Percentiles rank a stretch among this genome's conserved stretches.
Conservation (phyloP, 331 rosid species). For the Quercus lobata region DNA sequence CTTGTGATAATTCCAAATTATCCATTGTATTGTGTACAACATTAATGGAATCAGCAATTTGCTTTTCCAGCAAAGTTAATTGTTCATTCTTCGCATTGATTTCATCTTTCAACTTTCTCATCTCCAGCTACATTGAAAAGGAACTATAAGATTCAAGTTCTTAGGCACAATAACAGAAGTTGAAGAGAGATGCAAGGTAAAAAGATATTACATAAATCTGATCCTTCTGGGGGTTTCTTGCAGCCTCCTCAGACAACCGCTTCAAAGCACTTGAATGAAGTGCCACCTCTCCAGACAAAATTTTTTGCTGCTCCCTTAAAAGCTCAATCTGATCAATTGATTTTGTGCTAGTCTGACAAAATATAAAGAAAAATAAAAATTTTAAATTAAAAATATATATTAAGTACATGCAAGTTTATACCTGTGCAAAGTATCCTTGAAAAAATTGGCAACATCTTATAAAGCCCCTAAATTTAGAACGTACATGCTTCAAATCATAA, state of each 20-base stretch:
- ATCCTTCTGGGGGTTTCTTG: conserved; percentile 64
- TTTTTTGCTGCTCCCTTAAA: conserved; percentile 86
- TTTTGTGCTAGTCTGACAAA: conserved; percentile 64
- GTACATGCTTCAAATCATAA: not conserved
- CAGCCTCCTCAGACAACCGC: conserved; percentile 80
- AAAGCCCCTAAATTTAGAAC: not conserved
- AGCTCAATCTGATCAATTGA: conserved; percentile 84
- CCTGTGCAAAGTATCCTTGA: not conserved
- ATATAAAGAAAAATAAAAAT: not conserved
- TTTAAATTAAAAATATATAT: not conserved
- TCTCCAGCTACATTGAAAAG: conserved; percentile 51
- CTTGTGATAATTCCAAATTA: conserved; percentile 64
- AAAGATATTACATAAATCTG: conserved; percentile 61
- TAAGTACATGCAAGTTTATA: not conserved
- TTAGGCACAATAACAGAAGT: conserved; percentile 24
- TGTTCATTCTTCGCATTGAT: conserved; percentile 73
- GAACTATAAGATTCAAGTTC: conserved; percentile 19
- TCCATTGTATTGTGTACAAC: conserved; percentile 51
- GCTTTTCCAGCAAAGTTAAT: conserved; percentile 76
- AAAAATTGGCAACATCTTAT: not conserved
- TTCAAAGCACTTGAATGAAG: conserved; percentile 87
- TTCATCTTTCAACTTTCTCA: conserved; percentile 68
- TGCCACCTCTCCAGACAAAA: conserved; percentile 91
- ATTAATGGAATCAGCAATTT: conserved; percentile 45
- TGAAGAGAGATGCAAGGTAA: conserved; percentile 13